Percentiles rank a stretch among this genome's conserved stretches.
Evolutionary conservation across 2,329 filamentous ascomycete genomes (phyloP).

Genomic region (Botrytis galanthina): DNA sequence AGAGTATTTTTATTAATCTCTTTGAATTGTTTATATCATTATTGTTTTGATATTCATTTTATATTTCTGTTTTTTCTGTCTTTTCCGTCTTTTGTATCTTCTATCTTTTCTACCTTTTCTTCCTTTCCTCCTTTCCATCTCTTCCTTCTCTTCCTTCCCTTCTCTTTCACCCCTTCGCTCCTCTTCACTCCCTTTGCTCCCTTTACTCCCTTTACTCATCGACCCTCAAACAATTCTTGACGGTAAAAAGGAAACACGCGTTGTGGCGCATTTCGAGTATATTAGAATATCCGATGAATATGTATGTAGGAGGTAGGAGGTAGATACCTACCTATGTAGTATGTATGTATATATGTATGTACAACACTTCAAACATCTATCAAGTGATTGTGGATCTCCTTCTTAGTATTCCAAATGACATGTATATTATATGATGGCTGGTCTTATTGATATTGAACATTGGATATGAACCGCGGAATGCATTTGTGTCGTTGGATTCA

Average conservation of each 20-base stretch:
- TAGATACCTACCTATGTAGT: too few species aligned
- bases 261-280: not conserved
- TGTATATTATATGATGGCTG: not conserved
- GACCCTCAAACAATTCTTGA: not conserved
- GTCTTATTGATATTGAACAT: not conserved
- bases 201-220: not conserved
- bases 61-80: not conserved
- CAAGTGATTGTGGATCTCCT: not conserved
- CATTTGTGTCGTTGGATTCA: not conserved
- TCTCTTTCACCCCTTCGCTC: not conserved
- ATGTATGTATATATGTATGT: slow-evolving; percentile 1
- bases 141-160: not conserved
- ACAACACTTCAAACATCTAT: not conserved
- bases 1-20: not conserved
- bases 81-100: not conserved
- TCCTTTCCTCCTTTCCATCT: not conserved
- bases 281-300: too few species aligned
- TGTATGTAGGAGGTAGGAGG: too few species aligned
- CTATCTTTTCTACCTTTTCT: not conserved
- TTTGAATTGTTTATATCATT: not conserved
- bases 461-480: not conserved
- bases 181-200: not conserved
- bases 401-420: not conserved
- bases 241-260: not conserved
- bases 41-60: not conserved